Conservation (phyloP, 2,329 filamentous ascomycete genomes). For the Rutstroemia sp. region DNA sequence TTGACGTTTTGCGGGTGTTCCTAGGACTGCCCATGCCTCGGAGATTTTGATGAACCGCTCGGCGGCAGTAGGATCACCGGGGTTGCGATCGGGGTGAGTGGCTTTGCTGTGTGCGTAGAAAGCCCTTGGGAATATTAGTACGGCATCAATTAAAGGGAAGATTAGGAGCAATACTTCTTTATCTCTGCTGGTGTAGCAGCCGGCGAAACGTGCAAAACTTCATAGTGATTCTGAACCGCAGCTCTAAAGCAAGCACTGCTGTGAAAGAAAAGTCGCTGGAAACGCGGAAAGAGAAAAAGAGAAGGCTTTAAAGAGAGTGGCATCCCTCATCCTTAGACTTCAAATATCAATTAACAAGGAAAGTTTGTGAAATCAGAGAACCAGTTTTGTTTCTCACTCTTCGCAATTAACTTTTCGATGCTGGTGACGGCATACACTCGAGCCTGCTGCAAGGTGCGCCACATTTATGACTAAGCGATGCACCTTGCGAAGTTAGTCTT, state of each 20-base stretch:
- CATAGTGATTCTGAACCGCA: conserved; percentile 61
- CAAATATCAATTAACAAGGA: neutral
- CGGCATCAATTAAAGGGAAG: neutral
- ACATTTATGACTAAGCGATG: too few species aligned
- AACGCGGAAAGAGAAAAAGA: conserved; percentile 8
- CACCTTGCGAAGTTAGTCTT: neutral
- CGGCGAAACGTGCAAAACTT: conserved; percentile 64
- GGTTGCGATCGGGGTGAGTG: conserved; percentile 91
- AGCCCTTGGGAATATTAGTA: conserved; percentile 37
- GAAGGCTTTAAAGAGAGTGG: conserved; percentile 36
- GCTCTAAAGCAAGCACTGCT: conserved; percentile 31
- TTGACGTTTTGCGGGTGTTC: conserved; percentile 64
- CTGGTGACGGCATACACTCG: neutral
- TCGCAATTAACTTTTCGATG: neutral
- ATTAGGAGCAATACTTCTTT: conserved; percentile 56
- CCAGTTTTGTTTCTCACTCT: neutral
- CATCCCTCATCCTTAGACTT: conserved; percentile 41
- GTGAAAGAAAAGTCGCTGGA: conserved; percentile 40
- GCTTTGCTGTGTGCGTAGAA: conserved; percentile 90
- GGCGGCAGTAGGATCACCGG: conserved; percentile 61
- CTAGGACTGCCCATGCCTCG: conserved; percentile 75
- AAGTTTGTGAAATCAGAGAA: neutral
- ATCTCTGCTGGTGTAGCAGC: conserved; percentile 69
- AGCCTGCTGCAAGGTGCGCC: neutral
- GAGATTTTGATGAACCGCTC: conserved; percentile 75